These are phyloP conservation scores for Nephromyces sp. DNA, from an alignment of 169 alveolate species.

Conservation along the genomic window DNA sequence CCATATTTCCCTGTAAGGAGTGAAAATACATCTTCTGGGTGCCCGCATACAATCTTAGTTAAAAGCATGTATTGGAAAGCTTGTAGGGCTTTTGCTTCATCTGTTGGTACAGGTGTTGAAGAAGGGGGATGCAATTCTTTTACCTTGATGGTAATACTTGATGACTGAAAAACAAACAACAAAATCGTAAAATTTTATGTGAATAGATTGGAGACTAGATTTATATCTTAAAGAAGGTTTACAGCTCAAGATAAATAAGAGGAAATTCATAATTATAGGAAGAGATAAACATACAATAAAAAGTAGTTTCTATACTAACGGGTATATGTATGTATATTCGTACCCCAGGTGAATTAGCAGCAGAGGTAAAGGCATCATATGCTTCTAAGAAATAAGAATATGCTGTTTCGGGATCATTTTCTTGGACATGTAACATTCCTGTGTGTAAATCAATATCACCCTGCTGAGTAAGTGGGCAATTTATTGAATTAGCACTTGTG, in stretches of 20 bases:
- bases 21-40: conserved; percentile 42
- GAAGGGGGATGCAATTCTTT: too few relatives aligned
- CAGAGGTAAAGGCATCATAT: conserved; percentile 79
- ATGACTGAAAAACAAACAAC: too few relatives aligned
- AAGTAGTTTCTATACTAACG: too few relatives aligned
- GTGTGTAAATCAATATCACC: conserved; percentile 76
- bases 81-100: conserved; percentile 10
- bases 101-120: not conserved
- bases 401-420: conserved; percentile 80
- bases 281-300: too few relatives aligned
- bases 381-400: conserved; percentile 90
- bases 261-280: too few relatives aligned
- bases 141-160: too few relatives aligned
- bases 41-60: conserved; percentile 79
- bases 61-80: conserved; percentile 76
- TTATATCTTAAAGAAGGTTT: too few relatives aligned
- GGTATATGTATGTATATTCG: too few relatives aligned
- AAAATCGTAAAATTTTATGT: too few relatives aligned
- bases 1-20: conserved; percentile 48
- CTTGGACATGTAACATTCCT: conserved; percentile 31
- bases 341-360: not conserved
- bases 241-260: too few relatives aligned
- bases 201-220: too few relatives aligned
- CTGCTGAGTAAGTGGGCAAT: conserved; percentile 84
- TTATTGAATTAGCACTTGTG: conserved; percentile 82